Evolutionary conservation across 345 rosid species (phyloP), one percentile per base, ranked within the genome.

Genomic region (Salix koriyanagi): DNA sequence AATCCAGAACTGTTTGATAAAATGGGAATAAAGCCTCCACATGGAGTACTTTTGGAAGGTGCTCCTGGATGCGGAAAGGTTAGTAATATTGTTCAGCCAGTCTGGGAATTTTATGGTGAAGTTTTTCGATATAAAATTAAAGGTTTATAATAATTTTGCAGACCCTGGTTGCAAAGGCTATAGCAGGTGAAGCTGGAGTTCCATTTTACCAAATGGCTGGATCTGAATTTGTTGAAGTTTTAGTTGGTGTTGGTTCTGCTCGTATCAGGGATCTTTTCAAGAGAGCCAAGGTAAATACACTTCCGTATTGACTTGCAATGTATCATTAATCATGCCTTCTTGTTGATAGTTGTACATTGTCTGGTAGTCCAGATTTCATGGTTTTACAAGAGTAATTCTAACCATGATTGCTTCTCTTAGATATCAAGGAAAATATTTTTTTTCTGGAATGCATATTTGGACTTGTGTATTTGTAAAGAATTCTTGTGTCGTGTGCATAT

Each of bases 11-110:
- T 92, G 61, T 94, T 94, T 88, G 98, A 92, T 80, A 90, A 94
- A 85, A 92, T 92, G 91, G 93, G 90, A 32, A 91, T 94, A 77
- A 94, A 94, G 86, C 94, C 98, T 85, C 98, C 98, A 11, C 98
- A 94, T 84, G 98, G 97, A 19, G 98, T 94, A 79, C 98, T 92
- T 85, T 77, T 94, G 75, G 98, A 94, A 84, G 98, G 97, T 25
- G 96, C 96, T 75, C 97, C 98, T 32, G 97, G 98, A 72, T 94
- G 97, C 82, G 98, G 98, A 80, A 94, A 94, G 98, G 98, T 92
- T 80, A 67, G 84, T 81, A 78, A 36, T 74, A 36, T 65, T 32
- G 30, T 56, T 30, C 42, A 46, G 69, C 56, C 23, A 39, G 19
- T 75, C 75, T 60, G 21, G 76, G 52, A 65, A 36, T 76, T 67